Evolutionary conservation across 371 early-diverging fungal species (phyloP), one percentile per base, ranked within the genome.

Genomic region (Mucor plumbeus): DNA sequence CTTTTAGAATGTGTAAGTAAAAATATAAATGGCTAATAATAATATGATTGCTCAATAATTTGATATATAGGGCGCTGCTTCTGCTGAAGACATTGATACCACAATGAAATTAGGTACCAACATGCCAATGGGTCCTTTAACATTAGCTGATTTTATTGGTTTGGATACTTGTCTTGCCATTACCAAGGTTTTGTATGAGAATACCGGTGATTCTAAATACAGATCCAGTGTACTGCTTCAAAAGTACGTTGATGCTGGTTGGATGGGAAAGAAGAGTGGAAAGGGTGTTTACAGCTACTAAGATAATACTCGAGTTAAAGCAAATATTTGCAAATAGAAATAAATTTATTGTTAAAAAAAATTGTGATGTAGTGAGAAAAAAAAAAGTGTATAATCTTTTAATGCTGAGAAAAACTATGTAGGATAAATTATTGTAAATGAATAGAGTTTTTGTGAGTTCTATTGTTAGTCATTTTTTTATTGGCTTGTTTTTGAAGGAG

Each of bases 51-150:
- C 43, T 72, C 56, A 40, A 19, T 38, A 19, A 33, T 26, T 26
- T 26, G 3, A 44, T 31, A 26, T n/a, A 55, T 72, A 95, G 92
- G 94, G 94, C 9, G 92, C 94, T 78, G 97, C 95, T 13, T 90
- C 92, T 58, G 88, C 90, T 62, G 97, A 97, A 77, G 96, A 99
- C 76, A 99, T 99, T 75, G 99, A 99, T 74, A 93, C 93, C 5
- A 99, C 98, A 48, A 98, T 99, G 99, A 96, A 95, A 73, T 82
- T 97, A 40, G 99, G 96, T 26, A 94, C 97, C 53, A 97, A 97
- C 78, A 89, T 88, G 76, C 99, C 99, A 5, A 99, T 99, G 98
- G 99, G 99, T 21, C 99, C 99, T 31, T 87, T 99, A 64, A 94
- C 93, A 1, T 86, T 99, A 67, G 99, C 98, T 9, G 99, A 99